Base-by-base conservation (phyloP, 257 asterid genomes). In the Solanum habrochaites region DNA sequence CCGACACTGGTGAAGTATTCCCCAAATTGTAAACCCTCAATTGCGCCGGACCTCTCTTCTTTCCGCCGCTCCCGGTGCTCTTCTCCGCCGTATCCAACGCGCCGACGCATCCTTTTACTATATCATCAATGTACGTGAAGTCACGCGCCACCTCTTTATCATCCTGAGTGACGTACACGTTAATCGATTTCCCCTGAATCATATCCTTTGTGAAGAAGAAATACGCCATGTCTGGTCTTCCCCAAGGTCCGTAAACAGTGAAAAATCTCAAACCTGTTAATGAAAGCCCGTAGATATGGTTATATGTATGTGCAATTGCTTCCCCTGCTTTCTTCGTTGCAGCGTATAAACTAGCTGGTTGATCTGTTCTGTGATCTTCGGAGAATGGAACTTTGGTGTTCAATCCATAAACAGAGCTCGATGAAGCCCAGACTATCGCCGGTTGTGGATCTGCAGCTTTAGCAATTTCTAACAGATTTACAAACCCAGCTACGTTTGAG, bases 91-190 rank as follows among this genome's bases (percentile, higher is more conserved):
- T 94, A 91, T 96, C 99, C 7, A 96, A 89, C 11, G 98, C 98
- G 1, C 99, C 98, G 39, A 96, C 25, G 86, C 99, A 96, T 1
- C 99, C 99, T 25, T 92, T 94, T 14, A 94, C 99, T 3, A 96
- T 87, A 45, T 96, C 99, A 66, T 96, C 99, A 18, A 96, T 95
- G 95, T 93, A 96, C 39, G 99, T 96, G 94, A 96, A 96, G 90
- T 96, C 99, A 92, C 99, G 99, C 93, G 98, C 99, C 93, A 96
- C 99, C 91, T 95, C 99, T 78, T 92, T 94, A 11, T 90, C 94
- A 4, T 95, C 98, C 49, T 87, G 94, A 3, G 98, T 92, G 2
- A 92, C 94, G 86, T 96, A 96, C 5, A 96, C 93, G 67, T 94
- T 94, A 5, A 96, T 92, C 2, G 93, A 85, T 77, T 96, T 94